Conservation (phyloP, 2,329 filamentous ascomycete species). For the Balansia obtecta region DNA sequence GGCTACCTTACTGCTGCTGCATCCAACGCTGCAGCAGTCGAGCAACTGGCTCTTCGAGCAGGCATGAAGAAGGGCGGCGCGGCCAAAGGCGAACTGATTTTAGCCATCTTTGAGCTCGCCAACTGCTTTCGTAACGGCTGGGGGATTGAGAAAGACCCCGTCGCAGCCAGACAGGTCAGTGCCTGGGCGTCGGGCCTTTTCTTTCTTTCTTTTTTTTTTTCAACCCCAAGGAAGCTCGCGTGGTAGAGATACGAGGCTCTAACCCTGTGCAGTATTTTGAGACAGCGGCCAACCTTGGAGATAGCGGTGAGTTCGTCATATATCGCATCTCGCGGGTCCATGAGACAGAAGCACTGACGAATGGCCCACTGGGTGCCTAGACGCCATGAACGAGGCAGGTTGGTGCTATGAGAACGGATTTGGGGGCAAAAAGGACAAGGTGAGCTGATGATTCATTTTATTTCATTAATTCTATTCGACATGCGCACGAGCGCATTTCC, state of each 20-base stretch:
- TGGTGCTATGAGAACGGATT: conserved; percentile 98
- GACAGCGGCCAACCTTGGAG: conserved; percentile 89
- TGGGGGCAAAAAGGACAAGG: conserved; percentile 96
- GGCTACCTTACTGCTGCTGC: conserved; percentile 80
- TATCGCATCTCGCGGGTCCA: conserved; percentile 1
- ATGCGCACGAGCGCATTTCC: too few relatives aligned
- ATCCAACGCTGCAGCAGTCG: conserved; percentile 77
- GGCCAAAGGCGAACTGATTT: conserved; percentile 88
- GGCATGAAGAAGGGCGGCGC: conserved; percentile 88
- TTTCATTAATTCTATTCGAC: background rate
- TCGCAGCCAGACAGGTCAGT: conserved; percentile 63
- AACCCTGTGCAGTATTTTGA: conserved; percentile 67
- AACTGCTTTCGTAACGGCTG: conserved; percentile 91
- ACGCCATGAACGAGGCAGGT: conserved; percentile 93
- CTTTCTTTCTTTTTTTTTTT: too few relatives aligned
- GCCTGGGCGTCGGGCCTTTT: too few relatives aligned
- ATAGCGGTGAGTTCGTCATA: conserved; percentile 49
- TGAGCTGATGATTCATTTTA: conserved; percentile 34
- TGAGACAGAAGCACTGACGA: background rate
- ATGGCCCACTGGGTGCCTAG: conserved; percentile 27
- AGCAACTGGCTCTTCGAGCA: conserved; percentile 71
- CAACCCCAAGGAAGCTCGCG: background rate
- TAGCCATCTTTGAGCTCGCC: conserved; percentile 90
- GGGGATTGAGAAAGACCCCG: conserved; percentile 76
- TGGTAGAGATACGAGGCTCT: conserved; percentile 16